These are phyloP conservation scores for Penicillium odoratum DNA, from an alignment of 495 filamentous ascomycete genomes.

Conservation along the genomic window DNA sequence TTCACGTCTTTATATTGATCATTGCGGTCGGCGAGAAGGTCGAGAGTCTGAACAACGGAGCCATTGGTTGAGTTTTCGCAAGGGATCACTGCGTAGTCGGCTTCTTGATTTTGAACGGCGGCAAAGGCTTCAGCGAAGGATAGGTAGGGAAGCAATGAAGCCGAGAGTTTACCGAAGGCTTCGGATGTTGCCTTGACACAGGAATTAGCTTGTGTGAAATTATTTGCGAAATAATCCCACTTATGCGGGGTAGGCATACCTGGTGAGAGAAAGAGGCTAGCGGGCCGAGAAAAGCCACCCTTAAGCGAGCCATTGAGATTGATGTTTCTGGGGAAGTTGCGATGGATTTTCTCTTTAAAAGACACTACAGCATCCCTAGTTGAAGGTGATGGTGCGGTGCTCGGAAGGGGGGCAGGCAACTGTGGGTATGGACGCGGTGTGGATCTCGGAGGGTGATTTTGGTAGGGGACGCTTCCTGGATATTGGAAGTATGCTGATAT, in stretches of 20 bases:
- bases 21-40: slow-evolving; percentile 76
- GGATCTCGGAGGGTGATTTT: no score
- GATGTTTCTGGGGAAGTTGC: slow-evolving; percentile 1
- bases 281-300: slow-evolving; percentile 83
- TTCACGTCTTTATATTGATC: slow-evolving; percentile 59
- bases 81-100: slow-evolving; percentile 78
- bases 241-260: slow-evolving; percentile 46
- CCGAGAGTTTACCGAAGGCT: slow-evolving; percentile 52
- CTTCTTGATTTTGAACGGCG: slow-evolving; percentile 63
- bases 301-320: slow-evolving; percentile 26
- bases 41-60: slow-evolving; percentile 82
- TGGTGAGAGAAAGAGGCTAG: slow-evolving; percentile 87
- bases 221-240: not conserved
- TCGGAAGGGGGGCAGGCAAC: no score
- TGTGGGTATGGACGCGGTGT: no score
- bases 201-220: slow-evolving; percentile 11
- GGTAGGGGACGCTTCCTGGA: no score
- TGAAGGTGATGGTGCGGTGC: no score
- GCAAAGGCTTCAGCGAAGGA: slow-evolving; percentile 75
- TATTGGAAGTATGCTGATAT: no score
- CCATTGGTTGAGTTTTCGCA: slow-evolving; percentile 97
- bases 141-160: slow-evolving; percentile 55
- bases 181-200: slow-evolving; percentile 62
- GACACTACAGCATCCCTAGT: no score
- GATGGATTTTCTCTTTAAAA: not conserved